Evolutionary conservation across 805 yeast species (phyloP), one percentile per base, ranked within the genome.

Genomic region (Spathaspora girioi): DNA sequence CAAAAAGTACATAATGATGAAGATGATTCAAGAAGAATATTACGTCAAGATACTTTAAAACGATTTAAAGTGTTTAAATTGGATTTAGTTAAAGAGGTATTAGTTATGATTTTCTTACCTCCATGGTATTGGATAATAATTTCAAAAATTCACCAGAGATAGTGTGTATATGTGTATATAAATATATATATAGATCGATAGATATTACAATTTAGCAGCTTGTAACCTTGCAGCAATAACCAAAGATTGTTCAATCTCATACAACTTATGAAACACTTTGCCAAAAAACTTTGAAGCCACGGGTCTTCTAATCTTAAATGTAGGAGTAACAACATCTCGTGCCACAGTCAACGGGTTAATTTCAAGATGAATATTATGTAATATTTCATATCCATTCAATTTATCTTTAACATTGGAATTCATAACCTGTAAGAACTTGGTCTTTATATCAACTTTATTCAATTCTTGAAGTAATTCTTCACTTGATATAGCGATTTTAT

Each of bases 261-360:
- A 59, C 43, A 59, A 50, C 12, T 40, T 26, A 19, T 56, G 48
- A 29, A 59, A 48, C 8, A 50, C 48, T 4, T 48, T 43, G 3
- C 43, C 49, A 44, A 59, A 64, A 46, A 51, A 62, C 54, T 59
- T 61, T 12, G 59, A 42, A 32, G 68, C 68, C 7, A 64, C 43
- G 1, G 60, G 65, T 48, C 74, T 69, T 63, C 74, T 75, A 53
- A 78, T 60, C 57, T 78, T 78, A 59, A 77, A 59, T 5, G 91
- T 85, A 23, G 90, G 90, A 1, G 91, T 86, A 29, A 85, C 66
- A 2, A 80, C 79, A 41, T 81, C 84, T 50, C 82, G 80, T 41
- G 77, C 83, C 10, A 82, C 69, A 23, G 74, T 81, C 54, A 71
- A 61, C 7, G 72, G 74, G 42, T 67, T 65, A 43, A 65, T 55